Base-by-base conservation (phyloP, 1,284 basidiomycete genomes). In the Spongispora temasekensis region DNA sequence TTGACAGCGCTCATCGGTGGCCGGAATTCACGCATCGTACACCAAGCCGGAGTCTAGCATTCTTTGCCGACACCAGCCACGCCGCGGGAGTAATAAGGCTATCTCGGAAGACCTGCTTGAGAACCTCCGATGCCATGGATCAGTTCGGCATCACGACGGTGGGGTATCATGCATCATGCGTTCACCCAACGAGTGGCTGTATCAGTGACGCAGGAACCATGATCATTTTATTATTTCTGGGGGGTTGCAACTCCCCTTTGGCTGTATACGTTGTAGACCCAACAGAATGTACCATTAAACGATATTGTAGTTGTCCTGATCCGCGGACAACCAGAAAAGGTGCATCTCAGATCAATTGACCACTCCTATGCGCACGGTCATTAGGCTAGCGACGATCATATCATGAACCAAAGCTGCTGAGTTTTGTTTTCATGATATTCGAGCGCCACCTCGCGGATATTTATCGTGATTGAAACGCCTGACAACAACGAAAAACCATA, bases 71-170 rank as follows among this genome's bases (percentile, higher is more conserved):
- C 68, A 55, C 61, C 50, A 58, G 53, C 30, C 56, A 69, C 68
- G 68, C 68, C 71, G 71, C 71, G 68, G 71, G 53, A 35, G 64
- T 65, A 67, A 63, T 72, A 70, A 56, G 62, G 2, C 59, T 62
- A 60, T 68, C 60, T 37, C 53, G 66, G 61, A 60, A 67, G 57
- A 57, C 62, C 17, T 7, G 51, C 42, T 27, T 28, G 15, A 58
- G 53, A 53, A 51, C 53, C 48, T 51, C 67, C 67, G 65, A 56
- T 55, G 27, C 32, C 7, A 7, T 44, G 40, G 52, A 56, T 59
- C 67, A 56, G 23, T 56, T 17, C 56, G 37, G 53, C 55, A 34
- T 30, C 23, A 37, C 28, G 35, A 25, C 48, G 46, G 28, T 30
- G 10, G 37, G 37, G 53, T n/a, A n/a, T n/a, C n/a, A n/a, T n/a